Evolutionary conservation across 1,139 yeast genomes (phyloP).

Genomic region (Saccharomyces pastorianus): DNA sequence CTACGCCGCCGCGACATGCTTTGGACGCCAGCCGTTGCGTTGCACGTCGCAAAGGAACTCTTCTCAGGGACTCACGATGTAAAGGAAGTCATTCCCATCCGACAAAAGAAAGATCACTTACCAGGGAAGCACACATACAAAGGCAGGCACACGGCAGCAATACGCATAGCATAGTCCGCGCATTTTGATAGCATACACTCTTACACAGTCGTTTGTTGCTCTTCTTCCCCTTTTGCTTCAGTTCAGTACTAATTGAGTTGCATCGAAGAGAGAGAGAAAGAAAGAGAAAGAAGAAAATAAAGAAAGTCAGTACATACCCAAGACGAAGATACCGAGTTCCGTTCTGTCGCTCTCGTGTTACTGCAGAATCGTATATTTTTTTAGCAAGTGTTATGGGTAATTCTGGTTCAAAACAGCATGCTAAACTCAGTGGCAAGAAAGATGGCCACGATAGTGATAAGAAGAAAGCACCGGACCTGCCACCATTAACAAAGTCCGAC

Average conservation of each 20-base stretch:
- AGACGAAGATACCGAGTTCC: neutral
- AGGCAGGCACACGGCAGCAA: neutral
- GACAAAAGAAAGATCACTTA: neutral
- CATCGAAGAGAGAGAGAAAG: neutral
- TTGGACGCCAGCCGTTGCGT: neutral
- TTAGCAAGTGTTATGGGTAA: constrained; percentile 23
- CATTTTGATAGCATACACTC: too few relatives aligned
- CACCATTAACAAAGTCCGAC: constrained; percentile 43
- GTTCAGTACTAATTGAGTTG: neutral
- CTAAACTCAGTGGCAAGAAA: constrained; percentile 13
- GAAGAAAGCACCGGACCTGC: constrained; percentile 33
- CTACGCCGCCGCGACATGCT: neutral
- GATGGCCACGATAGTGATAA: constrained; percentile 12
- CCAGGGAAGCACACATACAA: neutral
- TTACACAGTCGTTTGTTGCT: too few relatives aligned
- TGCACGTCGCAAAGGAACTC: neutral
- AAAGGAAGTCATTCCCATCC: neutral
- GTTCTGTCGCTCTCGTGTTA: neutral
- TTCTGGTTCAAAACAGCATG: constrained; percentile 23
- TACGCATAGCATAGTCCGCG: neutral
- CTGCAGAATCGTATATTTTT: neutral
- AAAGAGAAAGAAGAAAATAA: neutral
- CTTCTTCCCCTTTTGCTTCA: neutral
- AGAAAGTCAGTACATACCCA: too few relatives aligned
- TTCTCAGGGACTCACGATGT: neutral